Conservation (phyloP, 768 basidiomycete species). For the Jaapia argillacea region DNA sequence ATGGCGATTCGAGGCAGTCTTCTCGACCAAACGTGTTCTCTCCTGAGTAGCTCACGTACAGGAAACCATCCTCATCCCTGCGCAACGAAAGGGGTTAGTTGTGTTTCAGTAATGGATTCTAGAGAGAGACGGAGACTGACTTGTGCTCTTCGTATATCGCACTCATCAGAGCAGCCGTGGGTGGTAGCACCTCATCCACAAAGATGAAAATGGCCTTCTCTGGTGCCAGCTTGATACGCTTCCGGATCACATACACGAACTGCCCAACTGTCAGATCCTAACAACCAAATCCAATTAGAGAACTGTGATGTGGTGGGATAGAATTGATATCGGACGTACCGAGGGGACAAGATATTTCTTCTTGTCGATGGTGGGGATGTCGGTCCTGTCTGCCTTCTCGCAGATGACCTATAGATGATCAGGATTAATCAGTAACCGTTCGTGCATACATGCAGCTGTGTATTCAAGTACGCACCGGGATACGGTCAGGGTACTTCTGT, state of each 20-base stretch:
- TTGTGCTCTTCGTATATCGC: constrained; percentile 99
- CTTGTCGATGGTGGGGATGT: constrained; percentile 99
- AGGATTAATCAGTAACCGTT: neutral
- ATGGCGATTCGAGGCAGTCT: constrained; percentile 5
- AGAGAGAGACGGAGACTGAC: constrained; percentile 36
- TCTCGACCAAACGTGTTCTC: constrained; percentile 87
- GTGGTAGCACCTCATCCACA: constrained; percentile 96
- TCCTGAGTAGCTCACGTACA: constrained; percentile 97
- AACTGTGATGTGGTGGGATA: neutral
- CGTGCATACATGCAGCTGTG: neutral
- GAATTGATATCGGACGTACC: constrained; percentile 34
- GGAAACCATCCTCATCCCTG: constrained; percentile 98
- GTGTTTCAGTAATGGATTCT: constrained; percentile 1
- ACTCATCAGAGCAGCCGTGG: constrained; percentile 97
- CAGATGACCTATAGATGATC: constrained; percentile 75
- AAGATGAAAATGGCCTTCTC: constrained; percentile 99
- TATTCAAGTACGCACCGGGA: constrained; percentile 60
- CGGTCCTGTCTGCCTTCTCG: constrained; percentile 97
- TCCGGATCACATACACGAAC: constrained; percentile 99
- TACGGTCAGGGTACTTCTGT: constrained; percentile 98
- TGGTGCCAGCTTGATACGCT: constrained; percentile 98
- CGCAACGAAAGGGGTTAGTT: neutral
- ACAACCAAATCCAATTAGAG: neutral
- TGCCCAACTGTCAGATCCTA: constrained; percentile 96
- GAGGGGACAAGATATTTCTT: constrained; percentile 99